Percentiles rank a stretch among this genome's conserved stretches.
Evolutionary conservation across 176 grass and related monocot genomes (phyloP).

Genomic region (Alopecurus myosuroides): DNA sequence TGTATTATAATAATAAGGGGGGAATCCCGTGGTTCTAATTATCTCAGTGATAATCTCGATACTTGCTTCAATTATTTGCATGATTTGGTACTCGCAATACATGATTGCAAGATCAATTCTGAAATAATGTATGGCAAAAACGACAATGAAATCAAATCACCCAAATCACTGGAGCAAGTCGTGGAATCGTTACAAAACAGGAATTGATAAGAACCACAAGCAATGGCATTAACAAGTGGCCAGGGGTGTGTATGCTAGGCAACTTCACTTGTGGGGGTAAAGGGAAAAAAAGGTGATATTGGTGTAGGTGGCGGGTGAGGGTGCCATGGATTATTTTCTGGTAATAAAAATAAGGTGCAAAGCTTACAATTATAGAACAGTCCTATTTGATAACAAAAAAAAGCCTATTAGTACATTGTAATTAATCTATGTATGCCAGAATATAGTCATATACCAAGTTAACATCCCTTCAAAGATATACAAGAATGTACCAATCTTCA

Average conservation of each 20-base stretch:
- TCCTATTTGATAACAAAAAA: neutral
- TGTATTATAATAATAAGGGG: neutral
- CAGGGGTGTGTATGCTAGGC: neutral
- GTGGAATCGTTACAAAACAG: neutral
- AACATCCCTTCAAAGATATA: neutral
- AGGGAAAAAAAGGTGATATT: neutral
- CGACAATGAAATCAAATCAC: neutral
- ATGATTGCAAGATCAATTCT: neutral
- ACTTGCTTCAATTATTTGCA: neutral
- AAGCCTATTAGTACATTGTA: neutral
- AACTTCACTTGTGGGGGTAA: neutral
- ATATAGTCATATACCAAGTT: neutral
- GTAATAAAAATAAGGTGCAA: neutral
- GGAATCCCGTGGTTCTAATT: neutral
- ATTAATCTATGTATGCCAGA: neutral
- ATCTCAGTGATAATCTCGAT: neutral
- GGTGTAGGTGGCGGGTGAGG: neutral
- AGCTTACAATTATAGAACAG: neutral
- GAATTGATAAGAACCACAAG: neutral
- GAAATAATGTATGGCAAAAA: neutral
- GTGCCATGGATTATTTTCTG: neutral
- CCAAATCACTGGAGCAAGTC: neutral
- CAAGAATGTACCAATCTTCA: constrained; percentile 5
- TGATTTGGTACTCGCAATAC: neutral
- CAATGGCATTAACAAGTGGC: neutral